phyloP scores from a whole-genome alignment of 768 basidiomycete species.

The Termitomyces sp. region DNA sequence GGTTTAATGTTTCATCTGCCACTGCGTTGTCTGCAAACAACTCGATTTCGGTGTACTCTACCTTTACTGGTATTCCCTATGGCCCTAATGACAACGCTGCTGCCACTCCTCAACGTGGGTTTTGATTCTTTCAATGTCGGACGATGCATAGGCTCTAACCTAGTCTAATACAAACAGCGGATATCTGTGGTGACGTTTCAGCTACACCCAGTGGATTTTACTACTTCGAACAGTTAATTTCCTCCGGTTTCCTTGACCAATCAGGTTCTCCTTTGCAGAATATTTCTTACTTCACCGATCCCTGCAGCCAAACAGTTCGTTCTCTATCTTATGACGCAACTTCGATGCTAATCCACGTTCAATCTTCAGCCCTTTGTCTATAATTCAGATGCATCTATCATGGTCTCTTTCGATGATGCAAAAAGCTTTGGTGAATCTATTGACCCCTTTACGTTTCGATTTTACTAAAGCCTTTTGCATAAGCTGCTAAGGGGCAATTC shows the following conservation, averaged over 20 bases:
- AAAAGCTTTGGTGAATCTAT: conserved; percentile 42
- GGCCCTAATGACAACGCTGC: background rate
- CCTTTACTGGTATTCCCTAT: background rate
- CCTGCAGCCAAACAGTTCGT: conserved; percentile 71
- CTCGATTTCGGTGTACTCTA: background rate
- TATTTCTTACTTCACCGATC: conserved; percentile 54
- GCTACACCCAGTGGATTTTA: conserved; percentile 42
- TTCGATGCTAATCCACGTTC: background rate
- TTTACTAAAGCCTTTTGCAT: background rate
- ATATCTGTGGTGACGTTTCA: conserved; percentile 43
- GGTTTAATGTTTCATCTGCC: conserved; percentile 46
- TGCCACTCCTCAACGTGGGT: background rate
- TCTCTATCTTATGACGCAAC: background rate
- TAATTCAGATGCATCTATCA: conserved; percentile 40
- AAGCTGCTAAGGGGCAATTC: conserved; percentile 54
- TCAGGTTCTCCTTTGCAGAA: conserved; percentile 41
- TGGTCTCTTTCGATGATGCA: conserved; percentile 68
- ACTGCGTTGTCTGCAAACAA: conserved; percentile 3
- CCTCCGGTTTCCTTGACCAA: conserved; percentile 44
- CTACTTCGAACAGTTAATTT: conserved; percentile 58
- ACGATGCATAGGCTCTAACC: background rate
- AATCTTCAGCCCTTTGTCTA: conserved; percentile 60
- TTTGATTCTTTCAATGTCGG: background rate
- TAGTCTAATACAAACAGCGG: background rate
- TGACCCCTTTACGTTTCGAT: background rate